Percentiles rank a stretch among this genome's conserved stretches.
phyloP scores from a whole-genome alignment of 306 rosid species.

The Cicer judaicum region DNA sequence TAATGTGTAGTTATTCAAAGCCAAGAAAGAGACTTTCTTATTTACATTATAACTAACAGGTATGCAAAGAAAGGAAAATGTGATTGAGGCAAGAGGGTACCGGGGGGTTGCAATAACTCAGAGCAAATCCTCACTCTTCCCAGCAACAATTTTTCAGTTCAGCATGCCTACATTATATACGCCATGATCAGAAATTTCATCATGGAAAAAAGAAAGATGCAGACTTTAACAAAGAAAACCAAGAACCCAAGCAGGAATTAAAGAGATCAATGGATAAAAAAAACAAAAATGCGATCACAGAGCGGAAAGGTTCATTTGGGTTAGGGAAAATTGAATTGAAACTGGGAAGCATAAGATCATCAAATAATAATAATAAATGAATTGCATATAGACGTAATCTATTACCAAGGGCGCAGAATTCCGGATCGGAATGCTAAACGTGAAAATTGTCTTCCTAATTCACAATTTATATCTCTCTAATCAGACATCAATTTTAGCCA shows the following conservation, averaged over 20 bases:
- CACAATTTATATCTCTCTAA: background rate
- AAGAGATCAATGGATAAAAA: background rate
- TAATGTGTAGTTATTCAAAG: conserved; percentile 20
- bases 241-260: conserved; percentile 15
- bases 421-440: background rate
- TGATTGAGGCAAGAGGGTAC: conserved; percentile 31
- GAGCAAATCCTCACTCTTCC: conserved; percentile 38
- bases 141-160: conserved; percentile 41
- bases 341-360: conserved; percentile 6
- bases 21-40: background rate
- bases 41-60: background rate
- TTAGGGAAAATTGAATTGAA: conserved; percentile 17
- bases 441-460: background rate
- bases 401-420: background rate
- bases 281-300: conserved; percentile 20
- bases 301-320: conserved; percentile 3
- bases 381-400: background rate
- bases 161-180: conserved; percentile 5
- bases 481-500: background rate
- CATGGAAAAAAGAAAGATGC: conserved; percentile 13
- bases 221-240: conserved; percentile 6
- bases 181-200: conserved; percentile 27
- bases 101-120: conserved; percentile 36
- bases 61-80: conserved; percentile 23
- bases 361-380: background rate